A percentile compares a stretch with the other conserved stretches of the same genome.
Evolutionary conservation across 805 yeast genomes (phyloP).

Genomic region (Saccharomyces eubayanus): DNA sequence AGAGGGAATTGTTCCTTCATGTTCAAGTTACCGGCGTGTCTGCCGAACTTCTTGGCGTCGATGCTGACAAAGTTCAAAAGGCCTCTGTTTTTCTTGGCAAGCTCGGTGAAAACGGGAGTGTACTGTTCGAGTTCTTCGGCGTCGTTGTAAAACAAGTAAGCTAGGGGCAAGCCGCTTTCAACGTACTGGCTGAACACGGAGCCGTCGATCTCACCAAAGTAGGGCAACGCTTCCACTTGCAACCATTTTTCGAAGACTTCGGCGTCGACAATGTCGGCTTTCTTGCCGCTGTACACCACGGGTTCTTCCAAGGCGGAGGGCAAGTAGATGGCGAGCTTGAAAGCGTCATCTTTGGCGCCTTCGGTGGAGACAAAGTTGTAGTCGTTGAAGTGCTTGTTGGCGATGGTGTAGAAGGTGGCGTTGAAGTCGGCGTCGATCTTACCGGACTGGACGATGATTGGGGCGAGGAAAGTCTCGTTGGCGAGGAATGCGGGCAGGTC

Average conservation of each 20-base stretch:
- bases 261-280: conserved; percentile 34
- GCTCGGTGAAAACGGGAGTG: conserved; percentile 42
- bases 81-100: conserved; percentile 74
- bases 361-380: conserved; percentile 46
- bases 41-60: conserved; percentile 73
- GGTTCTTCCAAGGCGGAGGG: conserved; percentile 28
- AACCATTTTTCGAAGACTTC: conserved; percentile 38
- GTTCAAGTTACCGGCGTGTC: conserved; percentile 83
- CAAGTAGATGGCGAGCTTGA: conserved; percentile 26
- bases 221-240: conserved; percentile 22
- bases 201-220: conserved; percentile 61
- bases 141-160: conserved; percentile 75
- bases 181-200: conserved; percentile 69
- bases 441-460: conserved; percentile 51
- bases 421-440: conserved; percentile 34
- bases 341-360: conserved; percentile 31
- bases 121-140: conserved; percentile 59
- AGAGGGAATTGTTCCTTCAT: conserved; percentile 85
- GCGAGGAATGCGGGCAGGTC: conserved; percentile 41
- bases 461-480: conserved; percentile 32
- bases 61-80: conserved; percentile 79
- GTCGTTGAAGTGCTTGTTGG: conserved; percentile 55
- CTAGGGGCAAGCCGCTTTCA: conserved; percentile 66
- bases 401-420: conserved; percentile 52
- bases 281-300: conserved; percentile 23